Evolutionary conservation across 2,329 filamentous ascomycete genomes (phyloP).

Genomic region (Fusarium sambucinum): DNA sequence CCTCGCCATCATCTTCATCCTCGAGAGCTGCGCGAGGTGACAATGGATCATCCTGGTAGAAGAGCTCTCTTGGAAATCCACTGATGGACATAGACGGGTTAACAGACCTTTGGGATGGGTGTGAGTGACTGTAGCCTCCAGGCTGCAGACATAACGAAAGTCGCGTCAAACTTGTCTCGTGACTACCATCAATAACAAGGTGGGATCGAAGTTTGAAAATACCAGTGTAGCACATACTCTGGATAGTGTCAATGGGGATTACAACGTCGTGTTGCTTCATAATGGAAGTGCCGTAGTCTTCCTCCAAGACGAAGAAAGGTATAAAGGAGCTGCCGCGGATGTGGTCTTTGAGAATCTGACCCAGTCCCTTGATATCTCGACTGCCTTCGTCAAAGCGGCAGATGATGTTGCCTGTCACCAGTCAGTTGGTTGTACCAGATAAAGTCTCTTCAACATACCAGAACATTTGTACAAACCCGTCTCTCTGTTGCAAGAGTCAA

Average conservation of each 20-base stretch:
- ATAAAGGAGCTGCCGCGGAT: background rate
- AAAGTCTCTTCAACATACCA: background rate
- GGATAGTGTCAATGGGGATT: background rate
- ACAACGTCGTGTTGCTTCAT: background rate
- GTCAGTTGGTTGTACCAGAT: background rate
- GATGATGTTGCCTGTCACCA: background rate
- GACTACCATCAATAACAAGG: background rate
- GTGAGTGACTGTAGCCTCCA: background rate
- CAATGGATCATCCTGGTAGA: background rate
- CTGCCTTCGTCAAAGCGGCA: background rate
- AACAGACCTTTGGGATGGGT: background rate
- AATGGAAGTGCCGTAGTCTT: background rate
- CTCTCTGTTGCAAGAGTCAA: background rate
- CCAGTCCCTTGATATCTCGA: background rate
- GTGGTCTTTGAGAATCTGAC: background rate
- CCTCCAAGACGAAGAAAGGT: background rate
- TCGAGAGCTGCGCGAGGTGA: background rate
- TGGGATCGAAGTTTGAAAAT: background rate
- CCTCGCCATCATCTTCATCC: background rate
- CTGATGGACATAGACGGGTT: background rate
- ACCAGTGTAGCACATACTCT: background rate
- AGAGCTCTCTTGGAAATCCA: background rate
- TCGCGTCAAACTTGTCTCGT: background rate
- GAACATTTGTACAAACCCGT: background rate
- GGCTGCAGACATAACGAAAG: background rate